Base-by-base conservation (phyloP, 805 yeast species). In the Candida tammaniensis region DNA sequence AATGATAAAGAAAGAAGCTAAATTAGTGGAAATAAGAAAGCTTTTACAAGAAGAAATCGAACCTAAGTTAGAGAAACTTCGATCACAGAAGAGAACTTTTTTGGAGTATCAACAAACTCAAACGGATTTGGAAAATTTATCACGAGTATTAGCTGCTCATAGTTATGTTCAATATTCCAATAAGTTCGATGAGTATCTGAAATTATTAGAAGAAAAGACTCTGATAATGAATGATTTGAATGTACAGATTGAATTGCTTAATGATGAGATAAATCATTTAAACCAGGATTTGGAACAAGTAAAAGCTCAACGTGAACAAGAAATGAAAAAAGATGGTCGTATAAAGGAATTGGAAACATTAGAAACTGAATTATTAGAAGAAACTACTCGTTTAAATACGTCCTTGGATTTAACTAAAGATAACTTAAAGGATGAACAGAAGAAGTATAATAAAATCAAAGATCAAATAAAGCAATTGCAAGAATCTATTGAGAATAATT, bases 1-100 rank as follows among this genome's bases (percentile, higher is more conserved):
- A 2, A 87, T 93, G 87, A 74, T 81, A 1, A 89, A 88, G 60
- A 91, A 91, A 51, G 96, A 93, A 48, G 74, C 83, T 11, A 89
- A 89, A 50, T 70, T 93, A 32, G 75, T 70, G 22, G 95, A 86
- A 52, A 89, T 88, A 35, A 72, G 84, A 46, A 70, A 74, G 19
- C 59, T 89, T 27, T 65, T 91, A 36, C 65, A 67, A 12, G 96
- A 89, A 52, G 98, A 93, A 55, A 91, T 93, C 40, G 95, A 86
- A 52, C 98, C 98, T 4, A 87, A 88, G 53, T 67, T 93, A 32
- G 89, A 83, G 38, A 81, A 82, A 49, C 65, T 89, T 31, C 73
- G 94, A 42, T 72, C 73, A 35, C 96, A 91, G 48, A 91, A 88
- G 59, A 75, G 93, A 49, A 68, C 78, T 17, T 89, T 83, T 50